Percentiles rank a stretch among this genome's conserved stretches.
Evolutionary conservation across 768 basidiomycete species (phyloP).

Genomic region (Mycena galopus): DNA sequence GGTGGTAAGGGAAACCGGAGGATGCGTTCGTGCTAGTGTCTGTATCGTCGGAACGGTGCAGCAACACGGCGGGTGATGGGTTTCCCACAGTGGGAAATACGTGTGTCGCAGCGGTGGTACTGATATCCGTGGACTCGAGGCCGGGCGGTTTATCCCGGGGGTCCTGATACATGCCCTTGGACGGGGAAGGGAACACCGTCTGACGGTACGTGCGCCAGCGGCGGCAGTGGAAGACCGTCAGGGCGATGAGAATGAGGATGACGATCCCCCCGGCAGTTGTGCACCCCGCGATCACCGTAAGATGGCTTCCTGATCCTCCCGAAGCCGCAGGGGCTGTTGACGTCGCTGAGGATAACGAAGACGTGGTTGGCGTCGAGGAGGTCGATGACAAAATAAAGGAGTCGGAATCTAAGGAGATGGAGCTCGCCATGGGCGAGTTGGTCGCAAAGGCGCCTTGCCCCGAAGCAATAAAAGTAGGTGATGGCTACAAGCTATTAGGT

Average conservation of each 20-base stretch:
- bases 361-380: background rate
- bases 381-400: background rate
- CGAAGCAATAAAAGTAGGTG: constrained; percentile 40
- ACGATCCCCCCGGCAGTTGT: constrained; percentile 37
- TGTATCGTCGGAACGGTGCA: background rate
- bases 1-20: background rate
- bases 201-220: background rate
- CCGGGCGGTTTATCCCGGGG: background rate
- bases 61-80: background rate
- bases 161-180: constrained; percentile 17
- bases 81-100: constrained; percentile 10
- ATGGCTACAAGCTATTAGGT: constrained; percentile 37
- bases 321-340: constrained; percentile 12
- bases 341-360: constrained; percentile 18
- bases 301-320: constrained; percentile 6
- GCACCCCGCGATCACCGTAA: constrained; percentile 41
- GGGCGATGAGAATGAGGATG: constrained; percentile 23
- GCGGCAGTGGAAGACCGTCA: constrained; percentile 29
- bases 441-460: constrained; percentile 54
- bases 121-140: background rate
- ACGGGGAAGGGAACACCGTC: constrained; percentile 25
- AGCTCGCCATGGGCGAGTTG: constrained; percentile 31
- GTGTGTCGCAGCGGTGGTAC: constrained; percentile 1
- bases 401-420: constrained; percentile 11
- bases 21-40: background rate